phyloP scores from a whole-genome alignment of 164 flowering plant genomes.

The Saururus chinensis region DNA sequence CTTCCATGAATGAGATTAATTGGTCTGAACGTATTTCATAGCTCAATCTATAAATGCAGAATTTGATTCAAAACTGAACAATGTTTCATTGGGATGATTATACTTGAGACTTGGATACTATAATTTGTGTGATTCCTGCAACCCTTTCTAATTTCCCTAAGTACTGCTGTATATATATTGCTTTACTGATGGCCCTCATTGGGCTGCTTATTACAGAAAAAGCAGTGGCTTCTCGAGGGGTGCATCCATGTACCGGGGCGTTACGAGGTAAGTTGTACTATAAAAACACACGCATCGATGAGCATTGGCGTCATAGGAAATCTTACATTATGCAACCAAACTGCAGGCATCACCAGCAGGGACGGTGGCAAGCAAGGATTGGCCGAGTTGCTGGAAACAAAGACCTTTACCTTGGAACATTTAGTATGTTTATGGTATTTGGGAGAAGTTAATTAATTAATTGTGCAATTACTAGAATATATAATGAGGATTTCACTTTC shows the following conservation, averaged over 20 bases:
- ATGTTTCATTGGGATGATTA: too few species aligned
- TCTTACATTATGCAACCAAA: background rate
- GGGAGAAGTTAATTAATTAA: background rate
- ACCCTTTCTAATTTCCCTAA: too few species aligned
- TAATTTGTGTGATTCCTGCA: too few species aligned
- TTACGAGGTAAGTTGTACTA: slow-evolving; percentile 46
- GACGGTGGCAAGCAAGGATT: slow-evolving; percentile 97
- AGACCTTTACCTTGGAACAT: slow-evolving; percentile 94
- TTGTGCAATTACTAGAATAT: too few species aligned
- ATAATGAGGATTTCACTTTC: too few species aligned
- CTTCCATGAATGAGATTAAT: too few species aligned
- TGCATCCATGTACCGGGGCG: slow-evolving; percentile 93
- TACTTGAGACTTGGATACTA: too few species aligned
- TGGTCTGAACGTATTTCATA: too few species aligned
- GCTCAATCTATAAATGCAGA: too few species aligned
- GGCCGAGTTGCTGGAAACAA: slow-evolving; percentile 97
- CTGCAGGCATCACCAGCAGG: slow-evolving; percentile 89
- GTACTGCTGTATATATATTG: too few species aligned
- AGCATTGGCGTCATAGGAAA: background rate
- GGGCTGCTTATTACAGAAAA: slow-evolving; percentile 34
- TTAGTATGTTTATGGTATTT: slow-evolving; percentile 38
- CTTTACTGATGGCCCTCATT: too few species aligned
- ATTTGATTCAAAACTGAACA: too few species aligned
- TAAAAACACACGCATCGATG: background rate
- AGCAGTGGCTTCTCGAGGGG: slow-evolving; percentile 97